Conservation (phyloP, 140 eudicot genomes). For the Stevia rebaudiana region DNA sequence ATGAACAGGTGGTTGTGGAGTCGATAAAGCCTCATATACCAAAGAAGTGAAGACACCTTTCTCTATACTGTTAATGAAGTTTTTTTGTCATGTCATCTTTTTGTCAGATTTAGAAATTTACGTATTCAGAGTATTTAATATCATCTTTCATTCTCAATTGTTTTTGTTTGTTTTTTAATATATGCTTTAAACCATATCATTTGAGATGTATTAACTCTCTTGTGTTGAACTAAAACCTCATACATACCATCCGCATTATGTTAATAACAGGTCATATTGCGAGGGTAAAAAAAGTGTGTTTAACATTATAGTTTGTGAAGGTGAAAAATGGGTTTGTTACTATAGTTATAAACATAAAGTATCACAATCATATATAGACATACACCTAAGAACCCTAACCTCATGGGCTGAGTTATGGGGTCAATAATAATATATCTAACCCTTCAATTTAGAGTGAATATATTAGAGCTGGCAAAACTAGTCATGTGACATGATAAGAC, state of each 20-base stretch:
- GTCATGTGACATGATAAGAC: too few species aligned
- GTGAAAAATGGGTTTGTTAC: too few species aligned
- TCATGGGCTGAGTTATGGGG: too few species aligned
- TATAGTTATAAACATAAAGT: too few species aligned
- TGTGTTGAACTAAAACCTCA: not conserved
- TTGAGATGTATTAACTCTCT: not conserved
- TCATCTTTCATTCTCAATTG: not conserved
- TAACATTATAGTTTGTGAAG: too few species aligned
- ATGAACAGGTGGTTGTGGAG: slow-evolving; percentile 81
- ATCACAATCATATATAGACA: too few species aligned
- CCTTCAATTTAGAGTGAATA: too few species aligned
- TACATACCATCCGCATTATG: not conserved
- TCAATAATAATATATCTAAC: too few species aligned
- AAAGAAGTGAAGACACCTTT: slow-evolving; percentile 28
- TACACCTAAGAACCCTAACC: too few species aligned
- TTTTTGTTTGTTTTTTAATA: not conserved
- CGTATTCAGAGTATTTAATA: not conserved
- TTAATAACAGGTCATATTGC: too few species aligned
- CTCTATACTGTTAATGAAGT: not conserved
- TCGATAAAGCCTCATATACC: slow-evolving; percentile 79
- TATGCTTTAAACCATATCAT: not conserved
- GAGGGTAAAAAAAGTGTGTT: too few species aligned
- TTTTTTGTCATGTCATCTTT: not conserved
- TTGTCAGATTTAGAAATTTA: not conserved
- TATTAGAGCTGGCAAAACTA: too few species aligned